Conservation (phyloP, 1,139 yeast genomes). For the Blastobotrys elegans region DNA sequence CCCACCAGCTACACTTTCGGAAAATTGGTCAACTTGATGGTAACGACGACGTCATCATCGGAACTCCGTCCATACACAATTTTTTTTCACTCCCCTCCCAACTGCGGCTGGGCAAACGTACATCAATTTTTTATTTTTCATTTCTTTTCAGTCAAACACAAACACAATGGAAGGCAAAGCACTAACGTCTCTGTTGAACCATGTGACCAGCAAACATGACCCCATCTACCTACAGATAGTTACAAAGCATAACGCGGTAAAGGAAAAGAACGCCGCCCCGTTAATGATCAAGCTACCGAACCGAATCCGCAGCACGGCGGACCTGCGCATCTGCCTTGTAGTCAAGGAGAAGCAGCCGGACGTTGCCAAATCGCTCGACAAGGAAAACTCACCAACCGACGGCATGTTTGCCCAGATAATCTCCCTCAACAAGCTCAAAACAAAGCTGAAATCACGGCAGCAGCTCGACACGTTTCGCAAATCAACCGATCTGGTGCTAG, state of each 20-base stretch:
- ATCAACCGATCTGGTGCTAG: constrained; percentile 24
- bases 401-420: constrained; percentile 27
- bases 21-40: too few relatives aligned
- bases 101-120: too few relatives aligned
- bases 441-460: constrained; percentile 19
- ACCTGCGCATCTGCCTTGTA: constrained; percentile 23
- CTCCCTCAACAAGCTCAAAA: constrained; percentile 24
- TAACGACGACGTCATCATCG: too few relatives aligned
- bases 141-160: background rate
- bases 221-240: constrained; percentile 24
- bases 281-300: constrained; percentile 25
- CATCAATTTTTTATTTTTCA: background rate
- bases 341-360: constrained; percentile 27
- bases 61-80: too few relatives aligned
- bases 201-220: constrained; percentile 11
- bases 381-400: constrained; percentile 21
- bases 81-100: background rate
- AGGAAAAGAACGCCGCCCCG: constrained; percentile 19
- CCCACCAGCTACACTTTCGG: too few relatives aligned
- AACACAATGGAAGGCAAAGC: constrained; percentile 8
- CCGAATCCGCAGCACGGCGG: constrained; percentile 19
- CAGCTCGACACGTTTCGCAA: constrained; percentile 17
- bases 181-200: constrained; percentile 13
- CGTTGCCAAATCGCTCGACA: constrained; percentile 20
- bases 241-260: constrained; percentile 8